Conservation (phyloP, 2,329 filamentous ascomycete species). For the Alternaria incomplexa region DNA sequence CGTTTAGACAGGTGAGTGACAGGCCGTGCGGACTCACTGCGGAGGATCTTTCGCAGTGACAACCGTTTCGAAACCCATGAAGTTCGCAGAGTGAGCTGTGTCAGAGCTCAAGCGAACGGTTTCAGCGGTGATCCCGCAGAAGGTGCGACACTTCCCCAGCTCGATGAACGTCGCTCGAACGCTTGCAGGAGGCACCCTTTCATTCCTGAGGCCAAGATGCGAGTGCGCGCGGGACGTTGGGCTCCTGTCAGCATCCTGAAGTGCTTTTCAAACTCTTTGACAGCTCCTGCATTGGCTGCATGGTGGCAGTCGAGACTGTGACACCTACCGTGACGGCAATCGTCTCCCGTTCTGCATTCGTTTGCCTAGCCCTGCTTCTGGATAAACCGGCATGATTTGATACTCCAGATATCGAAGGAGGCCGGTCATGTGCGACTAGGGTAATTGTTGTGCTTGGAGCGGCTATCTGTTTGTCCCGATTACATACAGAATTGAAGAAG, state of each 20-base stretch:
- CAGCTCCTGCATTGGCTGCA: conserved; percentile 12
- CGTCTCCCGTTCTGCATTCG: background rate
- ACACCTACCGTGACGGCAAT: conserved; percentile 11
- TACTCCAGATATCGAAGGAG: background rate
- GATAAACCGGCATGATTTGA: background rate
- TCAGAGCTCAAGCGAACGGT: conserved; percentile 20
- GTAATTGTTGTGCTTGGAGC: background rate
- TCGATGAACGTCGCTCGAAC: conserved; percentile 6
- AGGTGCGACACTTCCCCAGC: conserved; percentile 12
- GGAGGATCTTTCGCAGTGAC: background rate
- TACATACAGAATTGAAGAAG: background rate
- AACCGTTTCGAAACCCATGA: conserved; percentile 19
- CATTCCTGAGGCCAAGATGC: background rate
- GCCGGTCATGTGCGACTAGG: background rate
- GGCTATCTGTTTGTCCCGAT: background rate
- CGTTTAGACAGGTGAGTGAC: conserved; percentile 7
- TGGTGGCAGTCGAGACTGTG: conserved; percentile 17
- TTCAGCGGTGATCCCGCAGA: conserved; percentile 14
- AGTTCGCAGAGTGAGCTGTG: conserved; percentile 12
- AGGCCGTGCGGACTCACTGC: background rate
- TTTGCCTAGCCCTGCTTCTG: background rate
- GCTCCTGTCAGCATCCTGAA: conserved; percentile 16
- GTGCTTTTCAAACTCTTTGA: conserved; percentile 19
- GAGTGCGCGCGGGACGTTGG: background rate
- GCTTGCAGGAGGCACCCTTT: conserved; percentile 9